Conservation (phyloP, 345 rosid genomes). For the Lepidium africanum region DNA sequence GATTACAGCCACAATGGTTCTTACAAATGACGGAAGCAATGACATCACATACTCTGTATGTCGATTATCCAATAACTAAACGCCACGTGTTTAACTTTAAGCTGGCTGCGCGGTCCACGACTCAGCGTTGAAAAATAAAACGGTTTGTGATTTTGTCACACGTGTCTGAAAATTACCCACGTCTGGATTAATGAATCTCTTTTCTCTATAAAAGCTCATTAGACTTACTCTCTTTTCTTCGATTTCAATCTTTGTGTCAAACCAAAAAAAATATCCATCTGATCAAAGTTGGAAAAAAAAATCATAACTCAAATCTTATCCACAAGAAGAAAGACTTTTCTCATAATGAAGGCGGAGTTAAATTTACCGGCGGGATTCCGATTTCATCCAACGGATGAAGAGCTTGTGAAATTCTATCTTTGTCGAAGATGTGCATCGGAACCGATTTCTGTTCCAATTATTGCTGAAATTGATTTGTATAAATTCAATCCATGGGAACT, state of each 20-base stretch:
- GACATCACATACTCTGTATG: slow-evolving; percentile 15
- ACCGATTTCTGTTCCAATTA: slow-evolving; percentile 53
- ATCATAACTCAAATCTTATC: not conserved
- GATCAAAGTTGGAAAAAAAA: not conserved
- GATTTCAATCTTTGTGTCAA: slow-evolving; percentile 10
- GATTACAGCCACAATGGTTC: not conserved
- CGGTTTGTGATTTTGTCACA: not conserved
- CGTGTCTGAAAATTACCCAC: slow-evolving; percentile 12
- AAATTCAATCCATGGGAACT: slow-evolving; percentile 89
- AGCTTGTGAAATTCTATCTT: slow-evolving; percentile 70
- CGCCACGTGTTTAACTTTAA: not conserved
- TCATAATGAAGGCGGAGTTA: slow-evolving; percentile 41
- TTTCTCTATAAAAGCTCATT: slow-evolving; percentile 7
- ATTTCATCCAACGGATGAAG: slow-evolving; percentile 95
- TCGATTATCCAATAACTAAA: not conserved
- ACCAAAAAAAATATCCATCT: not conserved
- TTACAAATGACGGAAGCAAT: slow-evolving; percentile 30
- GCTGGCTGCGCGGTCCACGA: slow-evolving; percentile 25
- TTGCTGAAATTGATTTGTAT: slow-evolving; percentile 83
- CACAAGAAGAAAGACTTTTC: not conserved
- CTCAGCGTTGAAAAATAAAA: slow-evolving; percentile 25
- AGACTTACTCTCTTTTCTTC: not conserved
- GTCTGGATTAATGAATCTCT: slow-evolving; percentile 13
- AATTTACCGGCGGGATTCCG: slow-evolving; percentile 85
- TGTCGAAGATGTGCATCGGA: slow-evolving; percentile 56